Percentiles rank a stretch among this genome's conserved stretches.
Evolutionary conservation across 2,329 filamentous ascomycete genomes (phyloP).

Genomic region (Paracoccidioides brasiliensis): DNA sequence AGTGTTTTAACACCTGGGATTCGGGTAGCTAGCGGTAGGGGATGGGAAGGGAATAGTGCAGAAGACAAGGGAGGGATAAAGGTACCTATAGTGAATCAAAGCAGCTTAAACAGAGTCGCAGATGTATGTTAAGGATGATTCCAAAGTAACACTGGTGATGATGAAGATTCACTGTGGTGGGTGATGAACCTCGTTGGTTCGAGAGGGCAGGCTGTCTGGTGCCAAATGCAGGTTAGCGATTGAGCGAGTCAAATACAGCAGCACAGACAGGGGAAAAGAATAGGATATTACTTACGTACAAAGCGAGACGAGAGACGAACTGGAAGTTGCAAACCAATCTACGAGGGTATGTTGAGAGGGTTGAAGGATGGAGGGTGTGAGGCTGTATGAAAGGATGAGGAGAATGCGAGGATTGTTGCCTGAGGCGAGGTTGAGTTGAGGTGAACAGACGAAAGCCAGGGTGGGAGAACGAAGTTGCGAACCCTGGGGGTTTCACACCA

Average conservation of each 20-base stretch:
- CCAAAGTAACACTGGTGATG: conserved; percentile 2
- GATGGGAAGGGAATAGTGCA: conserved; percentile 22
- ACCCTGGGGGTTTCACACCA: conserved; percentile 3
- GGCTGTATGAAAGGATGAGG: background rate
- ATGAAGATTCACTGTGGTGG: conserved; percentile 3
- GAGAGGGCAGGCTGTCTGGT: background rate
- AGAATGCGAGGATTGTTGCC: background rate
- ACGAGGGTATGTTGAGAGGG: background rate
- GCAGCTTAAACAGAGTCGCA: conserved; percentile 4
- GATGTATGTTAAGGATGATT: conserved; percentile 1
- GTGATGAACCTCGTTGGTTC: conserved; percentile 1
- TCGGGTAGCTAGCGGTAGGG: conserved; percentile 11
- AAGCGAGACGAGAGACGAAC: background rate
- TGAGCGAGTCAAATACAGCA: background rate
- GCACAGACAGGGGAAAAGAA: background rate
- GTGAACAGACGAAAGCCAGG: background rate
- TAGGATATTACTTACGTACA: background rate
- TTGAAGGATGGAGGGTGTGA: background rate
- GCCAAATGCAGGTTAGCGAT: conserved; percentile 5
- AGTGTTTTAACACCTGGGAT: conserved; percentile 14
- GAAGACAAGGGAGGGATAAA: conserved; percentile 16
- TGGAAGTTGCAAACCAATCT: background rate
- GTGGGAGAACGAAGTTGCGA: conserved; percentile 3
- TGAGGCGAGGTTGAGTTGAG: background rate
- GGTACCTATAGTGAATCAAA: conserved; percentile 7